Evolutionary conservation across 805 yeast genomes (phyloP).

Genomic region (Candida arabinofermentans): DNA sequence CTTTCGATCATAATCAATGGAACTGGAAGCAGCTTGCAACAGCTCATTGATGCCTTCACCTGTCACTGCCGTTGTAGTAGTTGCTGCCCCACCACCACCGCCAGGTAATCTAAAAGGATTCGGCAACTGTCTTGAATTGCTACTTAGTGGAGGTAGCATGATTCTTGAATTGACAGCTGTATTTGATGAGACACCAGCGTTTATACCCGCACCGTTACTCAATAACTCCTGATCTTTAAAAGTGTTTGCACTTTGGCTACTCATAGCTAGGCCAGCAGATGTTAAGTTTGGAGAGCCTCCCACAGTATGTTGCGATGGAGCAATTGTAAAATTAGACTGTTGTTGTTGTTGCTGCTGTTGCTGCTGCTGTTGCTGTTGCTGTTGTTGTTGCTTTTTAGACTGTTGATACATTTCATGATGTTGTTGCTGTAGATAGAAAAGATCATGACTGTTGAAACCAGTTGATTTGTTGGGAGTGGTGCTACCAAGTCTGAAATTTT

Average conservation of each 20-base stretch:
- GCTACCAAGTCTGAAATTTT: constrained; percentile 7
- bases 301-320: no score
- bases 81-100: not conserved
- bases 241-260: constrained; percentile 1
- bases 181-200: no score
- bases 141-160: constrained; percentile 19
- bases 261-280: not conserved
- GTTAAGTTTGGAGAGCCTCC: constrained; percentile 4
- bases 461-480: not conserved
- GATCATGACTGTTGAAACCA: constrained; percentile 8
- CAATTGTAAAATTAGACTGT: constrained; percentile 4
- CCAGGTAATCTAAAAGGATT: constrained; percentile 10
- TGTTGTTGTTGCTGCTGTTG: constrained; percentile 3
- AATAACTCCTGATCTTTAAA: not conserved
- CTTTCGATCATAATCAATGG: constrained; percentile 10
- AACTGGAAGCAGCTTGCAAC: constrained; percentile 20
- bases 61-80: not conserved
- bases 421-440: constrained; percentile 16
- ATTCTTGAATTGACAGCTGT: constrained; percentile 10
- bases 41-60: constrained; percentile 19
- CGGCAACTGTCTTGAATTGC: constrained; percentile 16
- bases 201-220: constrained; percentile 6
- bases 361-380: constrained; percentile 6
- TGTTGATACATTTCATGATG: constrained; percentile 15
- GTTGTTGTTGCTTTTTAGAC: not conserved